Evolutionary conservation across 176 grass and related monocot species (phyloP).

Genomic region (Oryza glaberrima): DNA sequence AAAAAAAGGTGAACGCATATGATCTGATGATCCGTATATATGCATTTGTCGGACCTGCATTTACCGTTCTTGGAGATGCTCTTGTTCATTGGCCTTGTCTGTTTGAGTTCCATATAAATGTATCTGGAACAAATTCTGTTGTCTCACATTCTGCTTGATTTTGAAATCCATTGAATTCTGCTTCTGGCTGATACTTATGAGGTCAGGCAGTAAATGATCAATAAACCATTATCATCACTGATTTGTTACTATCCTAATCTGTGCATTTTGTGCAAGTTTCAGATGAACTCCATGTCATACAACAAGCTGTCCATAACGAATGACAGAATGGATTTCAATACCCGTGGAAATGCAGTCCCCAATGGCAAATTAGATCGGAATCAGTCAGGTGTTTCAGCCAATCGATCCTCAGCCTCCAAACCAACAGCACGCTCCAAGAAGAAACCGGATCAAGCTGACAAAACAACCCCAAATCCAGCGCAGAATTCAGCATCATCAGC

Average conservation of each 20-base stretch:
- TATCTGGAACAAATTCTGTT: neutral
- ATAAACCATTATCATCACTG: neutral
- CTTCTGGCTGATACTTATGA: neutral
- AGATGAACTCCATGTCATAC: constrained; percentile 60
- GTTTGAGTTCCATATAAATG: neutral
- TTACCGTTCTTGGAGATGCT: neutral
- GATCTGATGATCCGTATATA: neutral
- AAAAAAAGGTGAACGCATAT: neutral
- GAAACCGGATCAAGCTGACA: constrained; percentile 39
- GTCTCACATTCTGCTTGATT: neutral
- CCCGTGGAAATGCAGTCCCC: neutral
- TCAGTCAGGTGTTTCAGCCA: constrained; percentile 33
- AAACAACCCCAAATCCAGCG: neutral
- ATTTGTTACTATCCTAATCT: constrained; percentile 6
- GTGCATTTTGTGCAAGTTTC: constrained; percentile 27
- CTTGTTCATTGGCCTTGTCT: neutral
- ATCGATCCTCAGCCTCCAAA: constrained; percentile 35
- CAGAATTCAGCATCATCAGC: neutral
- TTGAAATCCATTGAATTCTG: neutral
- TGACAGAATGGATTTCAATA: constrained; percentile 44
- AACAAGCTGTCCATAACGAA: constrained; percentile 45
- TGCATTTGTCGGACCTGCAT: neutral
- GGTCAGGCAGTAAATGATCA: neutral
- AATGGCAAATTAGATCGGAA: constrained; percentile 39
- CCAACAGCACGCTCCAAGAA: constrained; percentile 25